These are phyloP conservation scores for Magnolia changhungtana DNA, from an alignment of 164 flowering plant genomes.

Conservation along the genomic window DNA sequence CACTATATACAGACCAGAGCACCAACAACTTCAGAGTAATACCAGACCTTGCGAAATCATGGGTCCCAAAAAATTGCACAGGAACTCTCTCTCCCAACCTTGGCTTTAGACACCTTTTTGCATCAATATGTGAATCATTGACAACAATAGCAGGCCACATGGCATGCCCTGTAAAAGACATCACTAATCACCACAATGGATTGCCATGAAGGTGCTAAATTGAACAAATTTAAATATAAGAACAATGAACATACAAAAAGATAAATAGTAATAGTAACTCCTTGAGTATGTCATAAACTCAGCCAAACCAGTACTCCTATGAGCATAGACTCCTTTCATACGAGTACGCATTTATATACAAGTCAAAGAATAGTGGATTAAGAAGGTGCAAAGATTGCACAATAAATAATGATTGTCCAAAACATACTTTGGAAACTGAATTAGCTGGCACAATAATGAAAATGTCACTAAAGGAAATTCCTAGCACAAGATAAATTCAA, in stretches of 20 bases:
- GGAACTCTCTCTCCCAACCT: constrained; percentile 50
- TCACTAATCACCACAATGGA: not conserved
- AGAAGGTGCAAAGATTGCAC: too few relatives aligned
- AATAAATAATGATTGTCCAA: too few relatives aligned
- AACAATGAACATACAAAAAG: too few relatives aligned
- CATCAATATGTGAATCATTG: constrained; percentile 55
- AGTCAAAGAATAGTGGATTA: too few relatives aligned
- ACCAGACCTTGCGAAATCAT: constrained; percentile 92
- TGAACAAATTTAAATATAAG: not conserved
- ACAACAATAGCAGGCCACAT: constrained; percentile 92
- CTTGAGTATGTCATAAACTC: not conserved
- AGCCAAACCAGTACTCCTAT: not conserved
- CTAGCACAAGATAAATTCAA: too few relatives aligned
- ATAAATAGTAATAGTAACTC: too few relatives aligned
- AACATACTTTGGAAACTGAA: too few relatives aligned
- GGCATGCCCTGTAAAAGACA: constrained; percentile 70
- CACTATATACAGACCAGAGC: not conserved
- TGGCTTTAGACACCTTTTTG: constrained; percentile 36
- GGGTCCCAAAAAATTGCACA: constrained; percentile 96
- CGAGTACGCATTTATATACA: too few relatives aligned
- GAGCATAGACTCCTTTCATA: not conserved
- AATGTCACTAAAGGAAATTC: too few relatives aligned
- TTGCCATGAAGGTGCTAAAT: not conserved
- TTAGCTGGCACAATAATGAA: too few relatives aligned
- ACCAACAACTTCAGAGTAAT: not conserved